These are phyloP conservation scores for Dactylis glomerata DNA, from an alignment of 176 grass and related monocot species.

Conservation along the genomic window DNA sequence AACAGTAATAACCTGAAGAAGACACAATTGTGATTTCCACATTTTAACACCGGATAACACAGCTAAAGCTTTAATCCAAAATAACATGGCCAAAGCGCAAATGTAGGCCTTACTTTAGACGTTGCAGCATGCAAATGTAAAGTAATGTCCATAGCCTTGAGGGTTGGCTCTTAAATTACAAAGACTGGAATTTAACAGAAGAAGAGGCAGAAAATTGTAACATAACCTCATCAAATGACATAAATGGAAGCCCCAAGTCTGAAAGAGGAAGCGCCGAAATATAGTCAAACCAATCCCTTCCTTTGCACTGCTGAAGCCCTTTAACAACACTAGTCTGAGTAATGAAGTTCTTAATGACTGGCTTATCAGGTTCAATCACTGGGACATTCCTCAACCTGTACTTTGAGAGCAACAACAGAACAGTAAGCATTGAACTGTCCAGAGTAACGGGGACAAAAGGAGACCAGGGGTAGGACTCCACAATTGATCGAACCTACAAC, in stretches of 20 bases:
- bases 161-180: background rate
- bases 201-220: background rate
- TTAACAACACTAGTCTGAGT: constrained; percentile 75
- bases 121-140: constrained; percentile 13
- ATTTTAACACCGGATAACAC: background rate
- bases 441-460: constrained; percentile 79
- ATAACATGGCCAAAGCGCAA: background rate
- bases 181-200: constrained; percentile 17
- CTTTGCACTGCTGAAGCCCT: constrained; percentile 81
- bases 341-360: constrained; percentile 88
- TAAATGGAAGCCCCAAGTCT: constrained; percentile 95
- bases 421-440: constrained; percentile 77
- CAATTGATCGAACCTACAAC: constrained; percentile 67
- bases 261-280: constrained; percentile 69
- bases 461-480: constrained; percentile 60
- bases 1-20: constrained; percentile 75
- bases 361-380: constrained; percentile 62
- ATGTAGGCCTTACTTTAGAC: background rate
- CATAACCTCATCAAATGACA: constrained; percentile 83
- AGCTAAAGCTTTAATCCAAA: too few relatives aligned
- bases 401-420: constrained; percentile 88
- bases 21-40: constrained; percentile 12
- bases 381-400: constrained; percentile 93
- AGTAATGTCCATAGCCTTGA: background rate
- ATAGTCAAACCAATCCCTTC: constrained; percentile 98